Percentiles rank a stretch among this genome's conserved stretches.
These are phyloP conservation scores for Crassisporium funariophilum DNA, from an alignment of 768 basidiomycete species.

Conservation along the genomic window DNA sequence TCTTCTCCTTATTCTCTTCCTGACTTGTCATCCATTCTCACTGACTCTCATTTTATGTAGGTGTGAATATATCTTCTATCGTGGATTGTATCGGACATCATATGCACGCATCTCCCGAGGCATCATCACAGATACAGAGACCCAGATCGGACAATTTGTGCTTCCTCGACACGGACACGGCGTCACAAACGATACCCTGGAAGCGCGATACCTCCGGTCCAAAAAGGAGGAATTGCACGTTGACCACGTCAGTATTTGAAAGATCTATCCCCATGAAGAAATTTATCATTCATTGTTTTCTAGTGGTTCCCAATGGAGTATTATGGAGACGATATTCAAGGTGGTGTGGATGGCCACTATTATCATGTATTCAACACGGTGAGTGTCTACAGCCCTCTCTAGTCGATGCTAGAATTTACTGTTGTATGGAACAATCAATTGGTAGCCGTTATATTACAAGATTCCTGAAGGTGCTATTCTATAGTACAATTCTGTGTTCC, in stretches of 20 bases:
- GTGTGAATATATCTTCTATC: slow-evolving; percentile 92
- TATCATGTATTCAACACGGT: slow-evolving; percentile 81
- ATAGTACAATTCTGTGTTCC: too few species aligned
- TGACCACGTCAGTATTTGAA: slow-evolving; percentile 56
- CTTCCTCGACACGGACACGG: slow-evolving; percentile 59
- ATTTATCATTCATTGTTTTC: too few species aligned
- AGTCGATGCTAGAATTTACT: not conserved
- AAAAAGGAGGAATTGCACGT: slow-evolving; percentile 67
- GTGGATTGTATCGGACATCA: slow-evolving; percentile 76
- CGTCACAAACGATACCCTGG: slow-evolving; percentile 58
- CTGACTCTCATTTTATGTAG: slow-evolving; percentile 33
- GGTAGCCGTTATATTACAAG: slow-evolving; percentile 56
- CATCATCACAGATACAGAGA: slow-evolving; percentile 87
- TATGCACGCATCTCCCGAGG: slow-evolving; percentile 84
- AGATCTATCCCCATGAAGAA: too few species aligned
- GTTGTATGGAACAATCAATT: not conserved
- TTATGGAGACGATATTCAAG: slow-evolving; percentile 51
- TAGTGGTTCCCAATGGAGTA: slow-evolving; percentile 83
- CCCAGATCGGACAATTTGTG: slow-evolving; percentile 86
- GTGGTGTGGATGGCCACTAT: slow-evolving; percentile 69
- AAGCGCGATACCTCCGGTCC: slow-evolving; percentile 67
- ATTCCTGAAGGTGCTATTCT: slow-evolving; percentile 47
- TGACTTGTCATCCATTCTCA: not conserved
- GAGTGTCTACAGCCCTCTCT: slow-evolving; percentile 22
- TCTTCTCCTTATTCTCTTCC: slow-evolving; percentile 1